Percentiles rank a stretch among this genome's conserved stretches.
These are phyloP conservation scores for Solanum boliviense DNA, from an alignment of 257 asterid species.

Conservation along the genomic window DNA sequence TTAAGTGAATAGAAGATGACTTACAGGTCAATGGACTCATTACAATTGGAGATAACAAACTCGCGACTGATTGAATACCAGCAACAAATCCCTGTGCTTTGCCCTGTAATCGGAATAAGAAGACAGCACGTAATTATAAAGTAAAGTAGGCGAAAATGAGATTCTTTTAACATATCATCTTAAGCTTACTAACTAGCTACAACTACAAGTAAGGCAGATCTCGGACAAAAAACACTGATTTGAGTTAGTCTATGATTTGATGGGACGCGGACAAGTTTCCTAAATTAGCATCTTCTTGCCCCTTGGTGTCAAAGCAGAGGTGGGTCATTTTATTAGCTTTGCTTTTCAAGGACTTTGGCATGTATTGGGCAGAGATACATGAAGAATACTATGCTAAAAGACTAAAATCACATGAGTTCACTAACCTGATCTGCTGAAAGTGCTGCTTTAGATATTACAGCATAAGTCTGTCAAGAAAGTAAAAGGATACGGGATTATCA, in stretches of 20 bases:
- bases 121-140: background rate
- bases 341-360: background rate
- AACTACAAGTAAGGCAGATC: background rate
- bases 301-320: background rate
- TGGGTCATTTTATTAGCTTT: background rate
- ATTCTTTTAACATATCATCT: background rate
- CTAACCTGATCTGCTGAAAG: conserved; percentile 71
- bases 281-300: background rate
- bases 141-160: background rate
- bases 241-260: background rate
- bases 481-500: background rate
- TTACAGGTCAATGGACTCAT: conserved; percentile 91
- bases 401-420: background rate
- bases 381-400: background rate
- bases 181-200: background rate
- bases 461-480: conserved; percentile 50
- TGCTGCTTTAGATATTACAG: conserved; percentile 72
- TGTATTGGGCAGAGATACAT: background rate
- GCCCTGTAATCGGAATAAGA: conserved; percentile 35
- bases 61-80: conserved; percentile 67
- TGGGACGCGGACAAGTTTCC: background rate
- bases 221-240: background rate
- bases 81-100: conserved; percentile 88
- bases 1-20: conserved; percentile 1
- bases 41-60: conserved; percentile 66